These are phyloP conservation scores for Fusarium tjaetaba DNA, from an alignment of 2,329 filamentous ascomycete species.

Conservation along the genomic window DNA sequence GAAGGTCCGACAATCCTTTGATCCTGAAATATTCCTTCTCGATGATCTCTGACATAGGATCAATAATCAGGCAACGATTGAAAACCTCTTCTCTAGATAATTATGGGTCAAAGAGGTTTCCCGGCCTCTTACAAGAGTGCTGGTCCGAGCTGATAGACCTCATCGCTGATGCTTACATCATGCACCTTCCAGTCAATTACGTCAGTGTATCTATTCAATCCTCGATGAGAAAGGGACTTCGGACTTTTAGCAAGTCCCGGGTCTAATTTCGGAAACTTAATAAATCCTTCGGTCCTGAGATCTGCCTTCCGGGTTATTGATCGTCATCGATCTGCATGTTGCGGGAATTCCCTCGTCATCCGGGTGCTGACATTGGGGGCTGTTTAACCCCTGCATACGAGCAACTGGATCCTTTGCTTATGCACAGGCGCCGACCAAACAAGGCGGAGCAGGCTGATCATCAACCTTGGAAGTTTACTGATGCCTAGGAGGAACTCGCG, in stretches of 20 bases:
- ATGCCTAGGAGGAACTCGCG: not conserved
- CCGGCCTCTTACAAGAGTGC: not conserved
- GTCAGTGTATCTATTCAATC: not conserved
- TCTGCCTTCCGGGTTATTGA: not conserved
- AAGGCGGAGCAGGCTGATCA: not conserved
- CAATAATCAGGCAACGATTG: not conserved
- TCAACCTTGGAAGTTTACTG: not conserved
- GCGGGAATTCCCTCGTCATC: not conserved
- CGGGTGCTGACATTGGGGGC: not conserved
- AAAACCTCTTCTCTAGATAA: fast-evolving
- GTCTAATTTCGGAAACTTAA: not conserved
- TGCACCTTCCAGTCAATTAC: not conserved
- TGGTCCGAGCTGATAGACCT: not conserved
- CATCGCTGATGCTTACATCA: not conserved
- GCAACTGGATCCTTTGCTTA: not conserved
- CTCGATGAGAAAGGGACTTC: no score
- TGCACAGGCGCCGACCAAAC: fast-evolving
- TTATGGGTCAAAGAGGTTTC: not conserved
- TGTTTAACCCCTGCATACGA: not conserved
- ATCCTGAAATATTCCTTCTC: not conserved
- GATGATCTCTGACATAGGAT: not conserved
- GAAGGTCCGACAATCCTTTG: not conserved
- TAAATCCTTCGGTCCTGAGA: not conserved
- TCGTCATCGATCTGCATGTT: not conserved
- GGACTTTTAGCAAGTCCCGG: not conserved